These are phyloP conservation scores for Pleomassaria siparia DNA, from an alignment of 2,329 filamentous ascomycete genomes.

Conservation along the genomic window DNA sequence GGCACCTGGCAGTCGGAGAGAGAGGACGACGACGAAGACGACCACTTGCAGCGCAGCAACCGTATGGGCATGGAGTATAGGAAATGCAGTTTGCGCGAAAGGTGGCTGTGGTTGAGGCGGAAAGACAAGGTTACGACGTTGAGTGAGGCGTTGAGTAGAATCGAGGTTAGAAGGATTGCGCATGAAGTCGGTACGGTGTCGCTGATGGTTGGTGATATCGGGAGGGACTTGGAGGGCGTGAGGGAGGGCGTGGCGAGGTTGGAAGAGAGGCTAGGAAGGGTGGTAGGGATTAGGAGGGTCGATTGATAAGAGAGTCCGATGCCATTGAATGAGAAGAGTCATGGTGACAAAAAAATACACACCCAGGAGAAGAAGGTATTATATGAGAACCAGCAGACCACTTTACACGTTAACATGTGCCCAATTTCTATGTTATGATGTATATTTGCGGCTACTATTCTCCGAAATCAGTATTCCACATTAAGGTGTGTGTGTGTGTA, in stretches of 20 bases:
- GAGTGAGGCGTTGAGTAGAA: conserved; percentile 36
- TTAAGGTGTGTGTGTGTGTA: no score
- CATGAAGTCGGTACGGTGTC: conserved; percentile 31
- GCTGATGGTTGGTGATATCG: conserved; percentile 20
- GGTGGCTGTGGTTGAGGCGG: conserved; percentile 41
- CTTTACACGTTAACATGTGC: no score
- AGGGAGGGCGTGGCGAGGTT: conserved; percentile 14
- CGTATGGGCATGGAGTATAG: conserved; percentile 34
- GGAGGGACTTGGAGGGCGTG: conserved; percentile 21
- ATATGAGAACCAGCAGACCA: no score
- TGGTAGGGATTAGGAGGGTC: conserved; percentile 25
- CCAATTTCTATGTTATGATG: no score
- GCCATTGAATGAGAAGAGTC: no score
- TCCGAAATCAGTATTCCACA: no score
- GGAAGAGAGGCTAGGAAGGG: conserved; percentile 21
- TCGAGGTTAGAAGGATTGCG: conserved; percentile 43
- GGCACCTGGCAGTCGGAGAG: conserved; percentile 8
- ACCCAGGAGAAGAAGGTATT: no score
- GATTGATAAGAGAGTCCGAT: conserved; percentile 7
- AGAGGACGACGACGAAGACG: conserved; percentile 6
- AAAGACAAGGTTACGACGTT: conserved; percentile 42
- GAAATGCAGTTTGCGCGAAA: conserved; percentile 34
- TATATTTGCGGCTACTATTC: no score
- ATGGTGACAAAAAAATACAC: no score
- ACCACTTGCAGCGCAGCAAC: conserved; percentile 23